Conservation (phyloP, 106 monocot species). For the Alisma plantagoaquatica region DNA sequence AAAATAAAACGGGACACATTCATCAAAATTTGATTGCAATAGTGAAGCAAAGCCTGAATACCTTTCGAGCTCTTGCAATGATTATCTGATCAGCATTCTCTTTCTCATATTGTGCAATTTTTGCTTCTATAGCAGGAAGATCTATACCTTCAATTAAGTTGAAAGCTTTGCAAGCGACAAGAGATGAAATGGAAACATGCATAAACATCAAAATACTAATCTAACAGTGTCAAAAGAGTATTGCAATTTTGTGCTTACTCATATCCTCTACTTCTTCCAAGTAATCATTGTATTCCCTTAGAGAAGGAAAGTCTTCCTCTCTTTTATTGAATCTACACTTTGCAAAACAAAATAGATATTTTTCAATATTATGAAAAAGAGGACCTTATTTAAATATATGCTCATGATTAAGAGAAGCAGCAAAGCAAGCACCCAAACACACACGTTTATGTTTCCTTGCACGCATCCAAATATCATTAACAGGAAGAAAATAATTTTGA, state of each 20-base stretch:
- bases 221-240: neutral
- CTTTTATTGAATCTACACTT: conserved; percentile 73
- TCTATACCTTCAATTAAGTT: conserved; percentile 82
- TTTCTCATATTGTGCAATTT: conserved; percentile 69
- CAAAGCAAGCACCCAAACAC: too few relatives aligned
- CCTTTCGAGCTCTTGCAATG: conserved; percentile 73
- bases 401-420: too few relatives aligned
- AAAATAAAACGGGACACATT: neutral
- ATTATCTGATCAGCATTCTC: conserved; percentile 95
- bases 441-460: too few relatives aligned
- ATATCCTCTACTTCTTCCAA: conserved; percentile 97
- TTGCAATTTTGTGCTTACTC: conserved; percentile 44
- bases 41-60: conserved; percentile 12
- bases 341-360: too few relatives aligned
- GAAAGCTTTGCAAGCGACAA: too few relatives aligned
- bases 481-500: too few relatives aligned
- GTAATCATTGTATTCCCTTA: conserved; percentile 89
- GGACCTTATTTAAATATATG: too few relatives aligned
- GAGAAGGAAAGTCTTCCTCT: conserved; percentile 73
- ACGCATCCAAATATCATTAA: too few relatives aligned
- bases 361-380: too few relatives aligned
- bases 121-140: conserved; percentile 74
- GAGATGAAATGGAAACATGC: conserved; percentile 10
- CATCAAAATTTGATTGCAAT: too few relatives aligned
- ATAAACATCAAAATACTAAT: neutral